These are phyloP conservation scores for Bipolaris gigantea DNA, from an alignment of 2,329 filamentous ascomycete genomes.

Conservation along the genomic window DNA sequence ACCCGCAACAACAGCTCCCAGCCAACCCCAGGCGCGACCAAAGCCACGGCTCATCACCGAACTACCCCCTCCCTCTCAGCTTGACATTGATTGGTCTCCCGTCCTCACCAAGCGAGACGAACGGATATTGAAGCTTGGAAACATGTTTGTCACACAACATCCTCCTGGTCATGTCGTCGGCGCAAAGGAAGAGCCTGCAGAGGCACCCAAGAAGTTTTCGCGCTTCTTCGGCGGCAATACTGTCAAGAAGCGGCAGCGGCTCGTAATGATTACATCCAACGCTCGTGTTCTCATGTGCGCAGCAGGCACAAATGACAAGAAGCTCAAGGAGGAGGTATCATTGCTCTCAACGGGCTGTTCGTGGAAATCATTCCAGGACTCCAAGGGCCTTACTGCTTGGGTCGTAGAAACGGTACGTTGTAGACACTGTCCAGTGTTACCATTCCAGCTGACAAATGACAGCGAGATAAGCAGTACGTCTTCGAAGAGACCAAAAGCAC, in stretches of 20 bases:
- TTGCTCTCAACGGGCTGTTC: conserved; percentile 72
- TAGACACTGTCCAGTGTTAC: background rate
- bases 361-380: conserved; percentile 79
- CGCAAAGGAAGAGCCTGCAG: conserved; percentile 65
- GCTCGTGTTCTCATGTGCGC: conserved; percentile 88
- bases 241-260: conserved; percentile 86
- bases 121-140: conserved; percentile 90
- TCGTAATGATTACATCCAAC: conserved; percentile 94
- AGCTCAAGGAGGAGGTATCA: conserved; percentile 89
- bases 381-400: conserved; percentile 87
- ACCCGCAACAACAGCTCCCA: conserved; percentile 23
- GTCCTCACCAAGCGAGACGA: conserved; percentile 90
- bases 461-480: conserved; percentile 87
- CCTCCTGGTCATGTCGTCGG: conserved; percentile 75
- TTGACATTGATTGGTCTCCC: conserved; percentile 79
- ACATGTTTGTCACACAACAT: conserved; percentile 79
- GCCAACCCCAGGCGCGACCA: conserved; percentile 49
- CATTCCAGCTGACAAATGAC: conserved; percentile 11
- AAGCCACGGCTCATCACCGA: conserved; percentile 84
- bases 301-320: conserved; percentile 92
- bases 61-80: conserved; percentile 64
- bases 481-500: conserved; percentile 91
- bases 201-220: conserved; percentile 79
- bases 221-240: conserved; percentile 91
- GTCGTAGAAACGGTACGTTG: conserved; percentile 86